These are phyloP conservation scores for Macrocybe gigantea DNA, from an alignment of 768 basidiomycete genomes.

Conservation along the genomic window DNA sequence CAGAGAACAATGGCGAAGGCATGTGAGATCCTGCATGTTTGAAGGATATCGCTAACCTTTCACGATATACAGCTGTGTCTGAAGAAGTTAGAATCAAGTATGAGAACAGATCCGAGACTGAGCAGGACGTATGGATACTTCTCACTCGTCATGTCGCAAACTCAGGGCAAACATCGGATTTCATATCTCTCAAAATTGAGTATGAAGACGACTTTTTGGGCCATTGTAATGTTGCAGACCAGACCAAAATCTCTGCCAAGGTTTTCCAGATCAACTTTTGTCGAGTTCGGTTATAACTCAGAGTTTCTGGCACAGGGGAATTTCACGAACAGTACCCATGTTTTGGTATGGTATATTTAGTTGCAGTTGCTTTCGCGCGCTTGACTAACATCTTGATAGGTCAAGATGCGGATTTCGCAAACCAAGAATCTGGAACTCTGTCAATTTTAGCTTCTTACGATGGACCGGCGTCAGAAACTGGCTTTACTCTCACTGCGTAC, in stretches of 20 bases:
- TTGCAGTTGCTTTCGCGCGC: background rate
- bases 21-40: constrained; percentile 2
- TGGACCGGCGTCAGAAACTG: constrained; percentile 51
- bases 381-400: constrained; percentile 17
- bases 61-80: constrained; percentile 23
- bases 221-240: constrained; percentile 18
- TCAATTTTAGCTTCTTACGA: constrained; percentile 67
- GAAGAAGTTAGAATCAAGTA: constrained; percentile 32
- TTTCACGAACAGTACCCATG: constrained; percentile 48
- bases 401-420: constrained; percentile 26
- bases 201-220: constrained; percentile 35
- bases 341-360: constrained; percentile 27
- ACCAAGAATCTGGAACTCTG: constrained; percentile 34
- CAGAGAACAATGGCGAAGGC: constrained; percentile 23
- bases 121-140: constrained; percentile 71
- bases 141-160: constrained; percentile 70
- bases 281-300: background rate
- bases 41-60: background rate
- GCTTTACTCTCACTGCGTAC: constrained; percentile 65
- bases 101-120: constrained; percentile 13
- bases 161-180: constrained; percentile 57
- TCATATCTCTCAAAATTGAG: constrained; percentile 55
- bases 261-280: constrained; percentile 14
- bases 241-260: constrained; percentile 31
- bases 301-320: constrained; percentile 27